These are phyloP conservation scores for Echeveria elegans DNA, from an alignment of 164 flowering plant species.

Conservation along the genomic window DNA sequence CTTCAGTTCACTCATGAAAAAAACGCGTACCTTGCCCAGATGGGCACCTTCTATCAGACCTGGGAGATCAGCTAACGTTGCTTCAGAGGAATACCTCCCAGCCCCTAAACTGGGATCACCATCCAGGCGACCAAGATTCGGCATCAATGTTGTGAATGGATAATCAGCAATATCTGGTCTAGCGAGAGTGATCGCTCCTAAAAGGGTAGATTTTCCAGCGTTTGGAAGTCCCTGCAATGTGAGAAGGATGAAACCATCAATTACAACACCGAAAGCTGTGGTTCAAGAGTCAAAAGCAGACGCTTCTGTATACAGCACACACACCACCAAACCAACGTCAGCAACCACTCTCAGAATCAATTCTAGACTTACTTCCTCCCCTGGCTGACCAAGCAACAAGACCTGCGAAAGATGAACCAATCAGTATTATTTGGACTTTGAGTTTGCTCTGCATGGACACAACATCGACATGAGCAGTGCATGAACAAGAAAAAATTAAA, in stretches of 20 bases:
- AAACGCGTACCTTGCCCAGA: slow-evolving; percentile 83
- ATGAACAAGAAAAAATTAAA: too few relatives aligned
- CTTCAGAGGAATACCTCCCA: slow-evolving; percentile 65
- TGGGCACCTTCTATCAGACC: slow-evolving; percentile 99
- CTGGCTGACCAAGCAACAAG: slow-evolving; percentile 80
- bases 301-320: neutral
- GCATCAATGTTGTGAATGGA: slow-evolving; percentile 97
- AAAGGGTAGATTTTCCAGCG: slow-evolving; percentile 95
- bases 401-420: slow-evolving; percentile 44
- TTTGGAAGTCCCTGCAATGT: slow-evolving; percentile 86
- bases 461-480: neutral
- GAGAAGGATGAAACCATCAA: slow-evolving; percentile 3
- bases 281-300: neutral
- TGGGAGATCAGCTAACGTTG: slow-evolving; percentile 95
- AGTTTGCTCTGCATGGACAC: neutral
- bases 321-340: slow-evolving; percentile 95
- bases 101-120: slow-evolving; percentile 93
- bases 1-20: neutral
- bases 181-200: slow-evolving; percentile 82
- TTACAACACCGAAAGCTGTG: neutral
- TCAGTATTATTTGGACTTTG: too few relatives aligned
- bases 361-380: slow-evolving; percentile 91
- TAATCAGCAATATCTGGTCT: slow-evolving; percentile 95
- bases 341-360: slow-evolving; percentile 94
- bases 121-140: slow-evolving; percentile 94